These are phyloP conservation scores for Spergularia azorica DNA, from an alignment of 179 eudicot genomes.

Conservation along the genomic window DNA sequence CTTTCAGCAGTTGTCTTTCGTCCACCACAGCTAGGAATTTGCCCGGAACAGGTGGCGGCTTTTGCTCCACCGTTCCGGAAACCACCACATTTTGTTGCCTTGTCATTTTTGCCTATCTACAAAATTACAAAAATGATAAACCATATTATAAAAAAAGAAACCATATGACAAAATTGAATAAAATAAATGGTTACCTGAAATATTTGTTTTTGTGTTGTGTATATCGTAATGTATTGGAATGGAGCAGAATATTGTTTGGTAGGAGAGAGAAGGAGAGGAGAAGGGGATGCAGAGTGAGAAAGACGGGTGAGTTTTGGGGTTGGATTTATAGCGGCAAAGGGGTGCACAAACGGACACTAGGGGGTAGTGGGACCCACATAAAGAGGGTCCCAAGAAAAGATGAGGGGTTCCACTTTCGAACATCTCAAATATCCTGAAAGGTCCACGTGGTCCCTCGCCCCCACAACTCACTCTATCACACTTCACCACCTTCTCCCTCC, in stretches of 20 bases:
- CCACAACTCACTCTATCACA: not conserved
- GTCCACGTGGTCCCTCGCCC: conserved; percentile 29
- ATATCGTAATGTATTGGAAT: not conserved
- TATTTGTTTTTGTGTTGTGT: too few species aligned
- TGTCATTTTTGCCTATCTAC: conserved; percentile 44
- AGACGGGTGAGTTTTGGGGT: conserved; percentile 33
- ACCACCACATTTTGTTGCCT: conserved; percentile 44
- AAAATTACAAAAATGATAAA: too few species aligned
- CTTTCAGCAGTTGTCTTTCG: conserved; percentile 51
- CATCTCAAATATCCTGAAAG: conserved; percentile 10
- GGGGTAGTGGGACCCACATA: too few species aligned
- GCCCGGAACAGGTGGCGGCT: conserved; percentile 56
- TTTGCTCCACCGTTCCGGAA: conserved; percentile 27
- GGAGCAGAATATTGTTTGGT: not conserved
- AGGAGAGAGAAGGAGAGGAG: conserved; percentile 14
- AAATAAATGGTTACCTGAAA: too few species aligned
- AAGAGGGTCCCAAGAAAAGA: too few species aligned
- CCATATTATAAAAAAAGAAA: too few species aligned
- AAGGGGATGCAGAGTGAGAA: not conserved
- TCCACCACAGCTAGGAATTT: conserved; percentile 43
- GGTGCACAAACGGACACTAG: conserved; percentile 24
- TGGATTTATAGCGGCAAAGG: conserved; percentile 48
- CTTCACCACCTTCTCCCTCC: not conserved
- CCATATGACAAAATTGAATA: not conserved
- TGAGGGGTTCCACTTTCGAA: not conserved